Evolutionary conservation across 2,329 filamentous ascomycete species (phyloP), one percentile per base, ranked within the genome.

Genomic region (Pyrenophora teres): DNA sequence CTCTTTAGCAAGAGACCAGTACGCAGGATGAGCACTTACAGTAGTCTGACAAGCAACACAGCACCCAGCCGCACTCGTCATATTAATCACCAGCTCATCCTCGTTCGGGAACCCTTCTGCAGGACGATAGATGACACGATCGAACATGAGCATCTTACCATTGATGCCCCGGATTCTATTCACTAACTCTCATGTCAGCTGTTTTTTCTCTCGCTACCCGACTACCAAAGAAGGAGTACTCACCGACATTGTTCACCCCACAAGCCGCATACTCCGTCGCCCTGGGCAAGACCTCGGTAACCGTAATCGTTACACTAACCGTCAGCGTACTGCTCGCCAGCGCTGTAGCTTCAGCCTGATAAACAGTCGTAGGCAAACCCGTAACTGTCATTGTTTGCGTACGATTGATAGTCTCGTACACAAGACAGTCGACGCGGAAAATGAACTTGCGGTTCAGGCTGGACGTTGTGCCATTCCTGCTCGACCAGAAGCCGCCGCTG

Each of bases 11-110:
- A 16, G 7, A 16, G 1, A 18, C 8, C 33, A 18, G 33, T 16
- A 30, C 3, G 9, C 25, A 10, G 7, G 6, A 10, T n/a, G 12
- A 16, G 8, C n/a, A 43, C 58, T 46, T 57, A 61, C 63, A 32
- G 59, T 59, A 8, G 50, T 61, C 13, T 69, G 65, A 56, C 66
- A 69, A 2, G 58, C 62, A 40, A 63, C 55, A 50, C 66, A 69
- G 56, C 65, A 69, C 39, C 57, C 56, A 6, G 47, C 30, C 1
- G 52, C 49, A 16, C 23, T 40, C 2, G 40, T 51, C 1, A 53
- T 61, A 40, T 57, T 56, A 19, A 61, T 48, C 21, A 63, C 50
- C 0, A 63, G 32, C 40, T 62, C 60, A 33, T 67, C 62, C n/a
- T 51, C 48, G 15, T 66, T 50, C 1, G 64, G 63, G 52, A 66